Percentiles rank a stretch among this genome's conserved stretches.
These are phyloP conservation scores for Cryptosporidium muris DNA, from an alignment of 169 alveolate species.

Conservation along the genomic window DNA sequence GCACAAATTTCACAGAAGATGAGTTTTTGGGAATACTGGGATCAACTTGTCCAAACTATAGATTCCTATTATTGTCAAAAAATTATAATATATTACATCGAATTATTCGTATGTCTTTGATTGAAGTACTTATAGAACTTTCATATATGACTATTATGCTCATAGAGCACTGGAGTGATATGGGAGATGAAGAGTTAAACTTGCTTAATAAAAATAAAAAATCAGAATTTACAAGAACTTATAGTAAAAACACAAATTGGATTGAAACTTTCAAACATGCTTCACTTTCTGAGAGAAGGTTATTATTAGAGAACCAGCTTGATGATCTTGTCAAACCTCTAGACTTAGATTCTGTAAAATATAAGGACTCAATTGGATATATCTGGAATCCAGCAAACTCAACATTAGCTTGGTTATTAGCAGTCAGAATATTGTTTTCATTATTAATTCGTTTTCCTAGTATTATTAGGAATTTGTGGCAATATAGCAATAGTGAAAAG, in stretches of 20 bases:
- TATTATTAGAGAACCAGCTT: conserved; percentile 4
- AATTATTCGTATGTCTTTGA: conserved; percentile 13
- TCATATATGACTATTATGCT: conserved; percentile 30
- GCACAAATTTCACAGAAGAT: too few relatives aligned
- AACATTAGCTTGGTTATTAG: conserved; percentile 38
- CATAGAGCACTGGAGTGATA: conserved; percentile 2
- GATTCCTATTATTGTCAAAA: not conserved
- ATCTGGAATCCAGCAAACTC: conserved; percentile 36
- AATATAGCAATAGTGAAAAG: conserved; percentile 19
- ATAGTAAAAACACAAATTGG: conserved; percentile 18
- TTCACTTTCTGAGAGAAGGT: conserved; percentile 44
- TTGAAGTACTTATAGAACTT: conserved; percentile 36
- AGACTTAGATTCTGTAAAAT: not conserved
- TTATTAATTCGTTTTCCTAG: conserved; percentile 53
- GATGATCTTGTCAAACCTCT: conserved; percentile 23
- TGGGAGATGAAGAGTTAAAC: not conserved
- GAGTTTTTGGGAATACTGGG: too few relatives aligned
- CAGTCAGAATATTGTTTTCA: conserved; percentile 42
- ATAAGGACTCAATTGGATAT: conserved; percentile 1
- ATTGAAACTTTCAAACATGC: conserved; percentile 13
- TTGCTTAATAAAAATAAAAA: not conserved
- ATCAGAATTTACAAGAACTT: not conserved
- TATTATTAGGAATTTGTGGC: conserved; percentile 53
- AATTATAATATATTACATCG: not conserved
- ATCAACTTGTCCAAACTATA: too few relatives aligned